phyloP scores from a whole-genome alignment of 495 filamentous ascomycete species.

The Aspergillus sclerotiicarbonarius region DNA sequence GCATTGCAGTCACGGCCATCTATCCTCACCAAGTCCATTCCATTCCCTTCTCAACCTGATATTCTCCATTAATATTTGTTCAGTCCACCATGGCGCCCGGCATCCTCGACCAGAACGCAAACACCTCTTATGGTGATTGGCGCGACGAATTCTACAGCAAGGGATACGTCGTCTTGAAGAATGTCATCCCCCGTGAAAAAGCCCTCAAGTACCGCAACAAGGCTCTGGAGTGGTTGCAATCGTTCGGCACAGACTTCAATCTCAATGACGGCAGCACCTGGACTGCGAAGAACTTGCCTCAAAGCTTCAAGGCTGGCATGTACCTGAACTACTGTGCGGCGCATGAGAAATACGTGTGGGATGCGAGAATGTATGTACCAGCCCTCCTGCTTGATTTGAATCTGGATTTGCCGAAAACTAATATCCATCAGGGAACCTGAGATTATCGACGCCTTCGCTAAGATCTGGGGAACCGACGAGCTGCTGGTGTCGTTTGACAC shows the following conservation, averaged over 20 bases:
- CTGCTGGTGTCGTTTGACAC: constrained; percentile 34
- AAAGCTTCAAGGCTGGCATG: constrained; percentile 13
- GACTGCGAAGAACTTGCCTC: constrained; percentile 9
- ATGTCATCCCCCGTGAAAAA: constrained; percentile 17
- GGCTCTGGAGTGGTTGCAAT: constrained; percentile 11
- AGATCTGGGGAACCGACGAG: constrained; percentile 33
- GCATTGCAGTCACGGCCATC: background rate
- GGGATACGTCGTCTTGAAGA: constrained; percentile 27
- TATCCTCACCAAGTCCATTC: background rate
- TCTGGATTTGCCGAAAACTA: background rate
- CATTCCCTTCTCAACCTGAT: background rate
- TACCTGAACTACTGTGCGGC: constrained; percentile 11
- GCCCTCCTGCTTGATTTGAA: background rate
- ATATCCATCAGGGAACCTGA: constrained; percentile 12
- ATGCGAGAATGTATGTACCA: constrained; percentile 1
- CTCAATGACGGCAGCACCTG: constrained; percentile 8
- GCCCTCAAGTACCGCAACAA: constrained; percentile 11
- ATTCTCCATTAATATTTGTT: too few relatives aligned
- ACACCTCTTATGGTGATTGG: constrained; percentile 22
- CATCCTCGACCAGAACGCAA: background rate
- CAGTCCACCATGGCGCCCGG: too few relatives aligned
- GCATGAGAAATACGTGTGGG: constrained; percentile 16
- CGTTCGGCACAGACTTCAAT: constrained; percentile 6
- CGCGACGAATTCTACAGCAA: constrained; percentile 23
- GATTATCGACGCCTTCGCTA: constrained; percentile 30